Conservation (phyloP, 2,329 filamentous ascomycete species). For the Colletotrichum spaethianum region DNA sequence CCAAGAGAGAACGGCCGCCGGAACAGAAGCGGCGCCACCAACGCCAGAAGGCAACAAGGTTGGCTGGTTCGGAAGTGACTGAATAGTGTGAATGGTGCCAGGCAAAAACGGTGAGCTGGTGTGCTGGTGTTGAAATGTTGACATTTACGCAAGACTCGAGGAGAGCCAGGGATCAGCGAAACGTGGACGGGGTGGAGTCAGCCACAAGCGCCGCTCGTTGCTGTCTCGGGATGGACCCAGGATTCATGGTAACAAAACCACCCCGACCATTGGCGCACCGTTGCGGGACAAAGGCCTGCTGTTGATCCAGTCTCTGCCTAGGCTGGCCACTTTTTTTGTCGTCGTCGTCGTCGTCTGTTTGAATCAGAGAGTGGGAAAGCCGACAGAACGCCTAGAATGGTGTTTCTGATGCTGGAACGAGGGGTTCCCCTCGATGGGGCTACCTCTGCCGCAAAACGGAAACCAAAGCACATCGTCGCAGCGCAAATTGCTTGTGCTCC, state of each 20-base stretch:
- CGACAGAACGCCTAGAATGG: neutral
- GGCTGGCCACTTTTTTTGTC: neutral
- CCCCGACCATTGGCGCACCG: slow-evolving; percentile 13
- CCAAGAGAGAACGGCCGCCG: slow-evolving; percentile 9
- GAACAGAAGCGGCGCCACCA: neutral
- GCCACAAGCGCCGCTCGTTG: slow-evolving; percentile 29
- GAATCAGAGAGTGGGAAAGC: neutral
- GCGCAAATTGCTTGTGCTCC: slow-evolving; percentile 14
- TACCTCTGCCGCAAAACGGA: slow-evolving; percentile 15
- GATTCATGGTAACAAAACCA: neutral
- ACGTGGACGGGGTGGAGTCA: slow-evolving; percentile 28
- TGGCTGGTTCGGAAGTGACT: slow-evolving; percentile 17
- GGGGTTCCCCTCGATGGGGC: slow-evolving; percentile 2
- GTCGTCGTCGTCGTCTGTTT: no score
- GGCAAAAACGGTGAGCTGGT: slow-evolving; percentile 18
- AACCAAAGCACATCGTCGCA: slow-evolving; percentile 28
- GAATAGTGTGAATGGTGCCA: slow-evolving; percentile 13
- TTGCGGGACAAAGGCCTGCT: slow-evolving; percentile 20
- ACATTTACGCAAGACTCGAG: slow-evolving; percentile 5
- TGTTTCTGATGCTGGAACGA: slow-evolving; percentile 14
- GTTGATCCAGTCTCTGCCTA: neutral
- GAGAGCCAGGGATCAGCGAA: slow-evolving; percentile 22
- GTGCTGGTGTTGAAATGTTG: slow-evolving; percentile 8
- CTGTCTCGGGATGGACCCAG: slow-evolving; percentile 16
- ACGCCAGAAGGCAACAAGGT: neutral